A percentile compares a stretch with the other conserved stretches of the same genome.
phyloP scores from a whole-genome alignment of 768 basidiomycete genomes.

The Flagelloscypha sp. region DNA sequence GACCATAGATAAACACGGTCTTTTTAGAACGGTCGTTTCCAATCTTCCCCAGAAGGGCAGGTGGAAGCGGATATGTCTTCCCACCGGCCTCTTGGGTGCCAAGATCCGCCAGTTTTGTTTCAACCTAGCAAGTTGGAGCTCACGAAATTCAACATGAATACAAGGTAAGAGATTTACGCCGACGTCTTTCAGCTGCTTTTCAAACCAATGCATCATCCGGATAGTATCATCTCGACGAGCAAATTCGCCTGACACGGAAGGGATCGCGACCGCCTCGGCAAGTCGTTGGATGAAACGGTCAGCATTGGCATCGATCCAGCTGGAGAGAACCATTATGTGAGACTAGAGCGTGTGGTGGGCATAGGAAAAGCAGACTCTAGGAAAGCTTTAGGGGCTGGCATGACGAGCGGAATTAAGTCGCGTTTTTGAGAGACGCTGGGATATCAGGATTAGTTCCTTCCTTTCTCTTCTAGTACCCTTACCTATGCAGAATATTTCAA shows the following conservation, averaged over 20 bases:
- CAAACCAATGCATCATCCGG: slow-evolving; percentile 80
- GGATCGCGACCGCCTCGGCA: slow-evolving; percentile 75
- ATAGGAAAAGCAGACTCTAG: too few species aligned
- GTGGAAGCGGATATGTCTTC: slow-evolving; percentile 66
- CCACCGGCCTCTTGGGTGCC: slow-evolving; percentile 58
- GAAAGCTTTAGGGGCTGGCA: too few species aligned
- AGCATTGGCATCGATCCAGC: slow-evolving; percentile 68
- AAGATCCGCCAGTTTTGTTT: slow-evolving; percentile 42
- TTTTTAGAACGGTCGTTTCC: slow-evolving; percentile 86
- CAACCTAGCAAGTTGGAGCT: too few species aligned
- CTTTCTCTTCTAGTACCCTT: too few species aligned
- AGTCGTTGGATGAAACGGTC: slow-evolving; percentile 72
- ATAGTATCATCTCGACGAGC: slow-evolving; percentile 68
- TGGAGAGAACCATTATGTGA: too few species aligned
- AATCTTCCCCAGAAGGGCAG: slow-evolving; percentile 72
- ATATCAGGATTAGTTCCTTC: too few species aligned
- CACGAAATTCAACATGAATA: too few species aligned
- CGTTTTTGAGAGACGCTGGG: too few species aligned
- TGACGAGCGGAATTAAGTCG: too few species aligned
- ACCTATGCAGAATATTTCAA: too few species aligned
- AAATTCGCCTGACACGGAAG: slow-evolving; percentile 74
- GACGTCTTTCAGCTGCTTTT: slow-evolving; percentile 59
- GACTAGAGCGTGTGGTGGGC: too few species aligned
- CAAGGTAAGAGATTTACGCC: too few species aligned
- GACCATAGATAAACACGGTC: slow-evolving; percentile 89